These are phyloP conservation scores for Penicillium sp. DNA, from an alignment of 2,329 filamentous ascomycete species.

Conservation along the genomic window DNA sequence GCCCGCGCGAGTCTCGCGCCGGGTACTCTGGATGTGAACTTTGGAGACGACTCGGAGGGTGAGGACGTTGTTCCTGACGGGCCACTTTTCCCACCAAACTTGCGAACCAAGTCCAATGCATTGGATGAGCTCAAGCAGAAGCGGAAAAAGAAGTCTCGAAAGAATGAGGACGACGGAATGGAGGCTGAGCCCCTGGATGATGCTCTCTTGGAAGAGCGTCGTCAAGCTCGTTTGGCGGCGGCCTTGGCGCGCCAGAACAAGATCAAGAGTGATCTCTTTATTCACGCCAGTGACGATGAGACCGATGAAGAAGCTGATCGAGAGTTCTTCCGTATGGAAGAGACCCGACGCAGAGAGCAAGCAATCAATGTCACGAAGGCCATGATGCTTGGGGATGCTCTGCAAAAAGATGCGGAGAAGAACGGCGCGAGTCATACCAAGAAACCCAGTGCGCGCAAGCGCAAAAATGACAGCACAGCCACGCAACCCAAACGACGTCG, in stretches of 20 bases:
- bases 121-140: conserved; percentile 56
- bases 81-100: conserved; percentile 59
- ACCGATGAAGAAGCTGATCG: conserved; percentile 68
- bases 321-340: conserved; percentile 74
- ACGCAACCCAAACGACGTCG: conserved; percentile 27
- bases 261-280: conserved; percentile 78
- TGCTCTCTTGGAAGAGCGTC: conserved; percentile 53
- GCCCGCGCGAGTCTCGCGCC: conserved; percentile 25
- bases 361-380: conserved; percentile 46
- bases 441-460: conserved; percentile 24
- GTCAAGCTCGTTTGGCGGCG: conserved; percentile 56
- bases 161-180: conserved; percentile 36
- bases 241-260: conserved; percentile 70
- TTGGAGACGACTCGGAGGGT: conserved; percentile 64
- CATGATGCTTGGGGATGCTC: conserved; percentile 37
- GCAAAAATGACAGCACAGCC: conserved; percentile 23
- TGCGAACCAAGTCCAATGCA: conserved; percentile 45
- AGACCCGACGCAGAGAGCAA: conserved; percentile 56
- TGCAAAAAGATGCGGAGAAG: conserved; percentile 22
- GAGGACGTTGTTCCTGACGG: conserved; percentile 52
- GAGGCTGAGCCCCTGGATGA: conserved; percentile 55
- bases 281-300: conserved; percentile 82
- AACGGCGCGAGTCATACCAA: conserved; percentile 23
- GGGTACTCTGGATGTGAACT: conserved; percentile 48
- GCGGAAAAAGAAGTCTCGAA: conserved; percentile 48